Conservation (phyloP, 345 rosid species). For the Boechera divaricarpa region DNA sequence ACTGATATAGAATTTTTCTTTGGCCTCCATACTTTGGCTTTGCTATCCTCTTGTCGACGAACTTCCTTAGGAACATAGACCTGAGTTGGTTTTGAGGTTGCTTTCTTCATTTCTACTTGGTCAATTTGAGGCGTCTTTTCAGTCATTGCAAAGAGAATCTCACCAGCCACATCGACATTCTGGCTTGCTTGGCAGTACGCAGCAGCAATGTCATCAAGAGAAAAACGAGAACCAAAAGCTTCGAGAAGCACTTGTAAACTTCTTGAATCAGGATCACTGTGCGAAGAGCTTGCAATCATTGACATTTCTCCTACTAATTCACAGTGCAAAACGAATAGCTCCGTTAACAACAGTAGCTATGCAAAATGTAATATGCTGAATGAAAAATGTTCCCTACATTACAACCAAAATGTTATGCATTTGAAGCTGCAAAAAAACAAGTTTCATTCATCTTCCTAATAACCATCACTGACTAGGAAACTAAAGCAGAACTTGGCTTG, state of each 20-base stretch:
- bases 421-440: slow-evolving; percentile 15
- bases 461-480: slow-evolving; percentile 12
- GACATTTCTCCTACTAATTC: slow-evolving; percentile 41
- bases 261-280: slow-evolving; percentile 41
- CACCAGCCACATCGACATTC: slow-evolving; percentile 48
- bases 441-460: not conserved
- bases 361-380: slow-evolving; percentile 3
- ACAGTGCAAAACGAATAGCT: slow-evolving; percentile 17
- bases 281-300: slow-evolving; percentile 38
- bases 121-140: slow-evolving; percentile 32
- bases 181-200: slow-evolving; percentile 51
- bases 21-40: slow-evolving; percentile 37
- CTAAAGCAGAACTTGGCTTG: slow-evolving; percentile 33
- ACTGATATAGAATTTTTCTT: slow-evolving; percentile 49
- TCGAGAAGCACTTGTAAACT: slow-evolving; percentile 53
- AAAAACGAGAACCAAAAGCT: slow-evolving; percentile 53
- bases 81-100: slow-evolving; percentile 40
- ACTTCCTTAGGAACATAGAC: slow-evolving; percentile 27
- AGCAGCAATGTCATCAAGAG: slow-evolving; percentile 57
- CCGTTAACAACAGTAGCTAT: slow-evolving; percentile 12
- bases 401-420: slow-evolving; percentile 22
- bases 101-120: slow-evolving; percentile 3
- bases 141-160: slow-evolving; percentile 52
- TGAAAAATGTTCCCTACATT: slow-evolving; percentile 21
- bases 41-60: slow-evolving; percentile 32